A percentile compares a stretch with the other conserved stretches of the same genome.
Evolutionary conservation across 768 basidiomycete genomes (phyloP).

Genomic region (Boletus sp.): DNA sequence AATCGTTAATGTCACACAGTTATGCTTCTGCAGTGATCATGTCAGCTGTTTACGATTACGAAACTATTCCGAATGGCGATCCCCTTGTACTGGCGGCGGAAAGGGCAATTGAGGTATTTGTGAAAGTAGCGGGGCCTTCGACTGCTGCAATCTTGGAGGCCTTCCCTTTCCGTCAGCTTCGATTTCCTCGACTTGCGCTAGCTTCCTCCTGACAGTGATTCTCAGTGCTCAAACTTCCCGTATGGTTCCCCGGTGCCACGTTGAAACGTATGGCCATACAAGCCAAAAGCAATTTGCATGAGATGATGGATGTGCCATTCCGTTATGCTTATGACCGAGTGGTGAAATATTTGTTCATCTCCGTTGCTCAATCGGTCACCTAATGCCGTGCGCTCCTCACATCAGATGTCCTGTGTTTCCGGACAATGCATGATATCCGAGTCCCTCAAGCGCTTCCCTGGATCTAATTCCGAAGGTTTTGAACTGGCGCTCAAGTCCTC

Average conservation of each 20-base stretch:
- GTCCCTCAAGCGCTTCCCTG: constrained; percentile 21
- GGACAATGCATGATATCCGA: constrained; percentile 30
- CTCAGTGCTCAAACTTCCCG: constrained; percentile 28
- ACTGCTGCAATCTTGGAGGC: constrained; percentile 29
- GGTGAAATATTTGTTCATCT: constrained; percentile 9
- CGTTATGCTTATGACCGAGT: constrained; percentile 26
- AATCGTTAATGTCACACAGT: constrained; percentile 15
- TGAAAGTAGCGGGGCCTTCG: constrained; percentile 23
- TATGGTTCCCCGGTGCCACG: constrained; percentile 37
- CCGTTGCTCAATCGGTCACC: neutral
- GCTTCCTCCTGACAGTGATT: constrained; percentile 13
- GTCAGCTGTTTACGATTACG: constrained; percentile 34
- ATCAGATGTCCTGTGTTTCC: constrained; percentile 22
- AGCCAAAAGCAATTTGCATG: constrained; percentile 27
- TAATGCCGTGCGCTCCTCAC: neutral
- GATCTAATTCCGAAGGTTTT: constrained; percentile 19
- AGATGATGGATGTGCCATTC: constrained; percentile 31
- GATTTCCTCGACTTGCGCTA: neutral
- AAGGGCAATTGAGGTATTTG: constrained; percentile 25
- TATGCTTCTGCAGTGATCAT: constrained; percentile 32
- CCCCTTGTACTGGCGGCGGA: constrained; percentile 30
- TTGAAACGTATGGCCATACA: constrained; percentile 29
- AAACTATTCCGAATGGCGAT: constrained; percentile 26
- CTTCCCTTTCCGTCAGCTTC: constrained; percentile 31
- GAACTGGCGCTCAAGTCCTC: constrained; percentile 29